These are phyloP conservation scores for Aciculosporium take DNA, from an alignment of 2,329 filamentous ascomycete genomes.

Conservation along the genomic window DNA sequence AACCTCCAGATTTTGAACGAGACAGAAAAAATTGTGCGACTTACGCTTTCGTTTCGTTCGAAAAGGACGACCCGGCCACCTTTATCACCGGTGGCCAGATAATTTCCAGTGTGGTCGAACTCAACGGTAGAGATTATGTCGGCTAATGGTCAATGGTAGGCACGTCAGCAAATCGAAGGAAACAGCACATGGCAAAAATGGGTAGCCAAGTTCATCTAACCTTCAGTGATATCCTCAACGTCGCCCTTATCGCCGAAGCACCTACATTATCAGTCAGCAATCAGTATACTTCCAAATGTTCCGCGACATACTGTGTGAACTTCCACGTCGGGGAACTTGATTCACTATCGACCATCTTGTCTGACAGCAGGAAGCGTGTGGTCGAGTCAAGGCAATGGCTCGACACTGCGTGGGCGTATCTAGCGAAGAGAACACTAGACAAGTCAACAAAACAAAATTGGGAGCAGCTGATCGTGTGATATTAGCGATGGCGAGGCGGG, in stretches of 20 bases:
- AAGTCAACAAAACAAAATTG: not conserved
- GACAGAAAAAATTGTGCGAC: constrained; percentile 14
- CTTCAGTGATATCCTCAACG: constrained; percentile 97
- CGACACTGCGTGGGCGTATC: not conserved
- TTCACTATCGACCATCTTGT: constrained; percentile 93
- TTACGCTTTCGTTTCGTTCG: constrained; percentile 88
- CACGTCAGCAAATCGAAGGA: constrained; percentile 6
- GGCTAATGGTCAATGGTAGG: constrained; percentile 34
- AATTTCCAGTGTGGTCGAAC: constrained; percentile 82
- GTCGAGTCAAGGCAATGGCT: constrained; percentile 6
- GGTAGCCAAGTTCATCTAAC: constrained; percentile 29
- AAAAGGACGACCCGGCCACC: constrained; percentile 75
- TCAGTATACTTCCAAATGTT: constrained; percentile 7
- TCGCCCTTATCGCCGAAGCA: constrained; percentile 99
- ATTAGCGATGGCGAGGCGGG: constrained; percentile 1
- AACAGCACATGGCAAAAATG: constrained; percentile 5
- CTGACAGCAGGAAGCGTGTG: constrained; percentile 14
- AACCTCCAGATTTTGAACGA: not conserved
- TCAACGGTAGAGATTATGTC: constrained; percentile 88
- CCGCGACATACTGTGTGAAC: constrained; percentile 80
- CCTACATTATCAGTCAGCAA: constrained; percentile 34
- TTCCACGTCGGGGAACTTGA: constrained; percentile 95
- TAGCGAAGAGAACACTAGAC: not conserved
- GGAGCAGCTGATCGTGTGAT: constrained; percentile 1
- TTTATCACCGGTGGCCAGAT: constrained; percentile 81